Evolutionary conservation across 352 stramenopile genomes (phyloP), one percentile per base, ranked within the genome.

Genomic region (Thalassiosira sp.): DNA sequence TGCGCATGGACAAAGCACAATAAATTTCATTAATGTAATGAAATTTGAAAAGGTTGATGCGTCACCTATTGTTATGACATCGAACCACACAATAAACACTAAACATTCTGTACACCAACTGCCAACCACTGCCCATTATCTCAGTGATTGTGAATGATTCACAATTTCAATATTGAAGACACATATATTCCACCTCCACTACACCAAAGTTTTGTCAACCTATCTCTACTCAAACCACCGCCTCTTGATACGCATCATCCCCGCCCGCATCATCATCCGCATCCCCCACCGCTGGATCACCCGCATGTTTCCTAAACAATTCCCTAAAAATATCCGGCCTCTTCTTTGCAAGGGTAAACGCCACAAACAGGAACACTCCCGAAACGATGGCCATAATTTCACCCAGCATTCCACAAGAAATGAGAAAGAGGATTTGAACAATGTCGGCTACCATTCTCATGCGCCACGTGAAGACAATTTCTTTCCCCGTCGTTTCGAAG

Each of bases 261-360:
- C n/a, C 53, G 46, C 3, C 52, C 45, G 2, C 52, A 45, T 8
- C 53, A 13, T 48, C 25, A 16, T 1, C 24, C 52, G 25, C 25
- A 37, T 76, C 65, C 13, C 33, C 65, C 56, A 76, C 27, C 7
- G 62, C 51, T 16, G 73, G 73, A 74, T 82, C 73, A 57, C 62
- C 51, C 0, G 51, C 52, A 61, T 82, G 56, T 33, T 63, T 48
- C n/a, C 73, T 51, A 57, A 82, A 82, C 40, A 77, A 67, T 37
- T 76, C 73, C 16, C 65, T 56, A 59, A 82, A 82, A 69, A 82
- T 76, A 69, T 82, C 73, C 3, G 73, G 73, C 49, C 73, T 71
- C n/a, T 74, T 60, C 27, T 82, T 22, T 28, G 73, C 73, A 20
- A 82, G 56, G 35, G 42, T 61, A 25, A 67, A 61, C 13, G 60